These are phyloP conservation scores for Phytopythium chamaehyphon DNA, from an alignment of 352 stramenopile species.

Conservation along the genomic window DNA sequence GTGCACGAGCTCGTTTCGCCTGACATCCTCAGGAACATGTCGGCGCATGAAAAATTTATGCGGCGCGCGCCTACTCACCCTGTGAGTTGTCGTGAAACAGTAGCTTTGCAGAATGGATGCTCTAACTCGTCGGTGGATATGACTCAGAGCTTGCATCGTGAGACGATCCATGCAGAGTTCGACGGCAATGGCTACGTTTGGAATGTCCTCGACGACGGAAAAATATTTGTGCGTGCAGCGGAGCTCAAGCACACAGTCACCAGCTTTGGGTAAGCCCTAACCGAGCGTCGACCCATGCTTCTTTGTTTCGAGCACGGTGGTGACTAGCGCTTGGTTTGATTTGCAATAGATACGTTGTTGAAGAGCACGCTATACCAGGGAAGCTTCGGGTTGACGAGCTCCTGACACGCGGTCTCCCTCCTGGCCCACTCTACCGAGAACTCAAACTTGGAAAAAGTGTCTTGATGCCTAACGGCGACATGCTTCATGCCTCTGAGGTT, in stretches of 20 bases:
- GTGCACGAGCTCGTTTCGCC: conserved; percentile 71
- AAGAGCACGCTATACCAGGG: conserved; percentile 68
- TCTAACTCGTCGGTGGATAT: conserved; percentile 1
- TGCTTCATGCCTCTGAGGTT: conserved; percentile 80
- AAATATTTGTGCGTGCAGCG: conserved; percentile 54
- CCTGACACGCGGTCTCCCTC: conserved; percentile 71
- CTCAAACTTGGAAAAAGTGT: conserved; percentile 88
- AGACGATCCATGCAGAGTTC: conserved; percentile 51
- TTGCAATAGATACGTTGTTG: conserved; percentile 61
- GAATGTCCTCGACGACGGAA: conserved; percentile 69
- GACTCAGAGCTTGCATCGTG: conserved; percentile 36
- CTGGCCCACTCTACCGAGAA: conserved; percentile 85
- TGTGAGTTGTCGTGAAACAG: conserved; percentile 20
- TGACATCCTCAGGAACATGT: conserved; percentile 40
- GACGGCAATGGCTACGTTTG: conserved; percentile 60
- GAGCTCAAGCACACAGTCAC: conserved; percentile 76
- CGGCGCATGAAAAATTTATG: conserved; percentile 60
- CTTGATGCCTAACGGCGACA: conserved; percentile 69
- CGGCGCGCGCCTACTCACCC: conserved; percentile 48
- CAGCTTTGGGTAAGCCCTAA: conserved; percentile 62
- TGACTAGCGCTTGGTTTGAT: not conserved
- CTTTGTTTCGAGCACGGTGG: not conserved
- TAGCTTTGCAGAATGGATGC: no score
- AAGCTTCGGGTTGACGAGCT: conserved; percentile 87
- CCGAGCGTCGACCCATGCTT: not conserved